Conservation (phyloP, 2,329 filamentous ascomycete species). For the Elsinoe ampelina region DNA sequence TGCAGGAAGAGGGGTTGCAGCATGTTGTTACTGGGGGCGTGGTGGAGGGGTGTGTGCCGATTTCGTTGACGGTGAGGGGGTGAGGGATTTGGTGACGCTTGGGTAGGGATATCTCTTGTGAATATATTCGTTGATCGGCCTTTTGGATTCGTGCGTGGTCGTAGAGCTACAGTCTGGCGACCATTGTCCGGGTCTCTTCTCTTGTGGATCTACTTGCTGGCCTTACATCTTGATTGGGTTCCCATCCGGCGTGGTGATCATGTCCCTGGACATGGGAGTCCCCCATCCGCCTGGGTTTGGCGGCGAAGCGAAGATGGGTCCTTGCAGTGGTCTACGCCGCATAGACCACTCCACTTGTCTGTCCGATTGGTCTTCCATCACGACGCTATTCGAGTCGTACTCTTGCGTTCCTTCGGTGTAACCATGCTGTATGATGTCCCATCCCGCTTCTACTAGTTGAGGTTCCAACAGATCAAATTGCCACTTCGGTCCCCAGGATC, state of each 20-base stretch:
- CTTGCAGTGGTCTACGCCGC: background rate
- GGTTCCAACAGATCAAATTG: background rate
- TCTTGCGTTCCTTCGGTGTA: too few species aligned
- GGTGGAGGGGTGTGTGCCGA: constrained; percentile 14
- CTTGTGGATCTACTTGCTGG: too few species aligned
- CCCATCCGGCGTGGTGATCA: background rate
- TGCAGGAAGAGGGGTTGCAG: constrained; percentile 13
- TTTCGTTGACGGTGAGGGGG: constrained; percentile 13
- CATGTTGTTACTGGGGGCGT: constrained; percentile 17
- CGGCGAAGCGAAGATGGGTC: background rate
- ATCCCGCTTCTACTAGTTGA: background rate
- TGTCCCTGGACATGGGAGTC: background rate
- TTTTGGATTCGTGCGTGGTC: too few species aligned
- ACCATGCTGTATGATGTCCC: background rate
- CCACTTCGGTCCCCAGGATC: background rate
- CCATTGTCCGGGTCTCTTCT: too few species aligned
- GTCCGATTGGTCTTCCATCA: too few species aligned
- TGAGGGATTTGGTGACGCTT: background rate
- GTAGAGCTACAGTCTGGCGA: too few species aligned
- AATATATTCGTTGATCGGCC: background rate
- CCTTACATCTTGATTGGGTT: too few species aligned
- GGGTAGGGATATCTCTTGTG: background rate
- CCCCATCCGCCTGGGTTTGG: background rate
- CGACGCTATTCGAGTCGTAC: too few species aligned
- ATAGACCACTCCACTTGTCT: background rate